phyloP scores from a whole-genome alignment of 176 grass and related monocot genomes.

The Oryza glaberrima region DNA sequence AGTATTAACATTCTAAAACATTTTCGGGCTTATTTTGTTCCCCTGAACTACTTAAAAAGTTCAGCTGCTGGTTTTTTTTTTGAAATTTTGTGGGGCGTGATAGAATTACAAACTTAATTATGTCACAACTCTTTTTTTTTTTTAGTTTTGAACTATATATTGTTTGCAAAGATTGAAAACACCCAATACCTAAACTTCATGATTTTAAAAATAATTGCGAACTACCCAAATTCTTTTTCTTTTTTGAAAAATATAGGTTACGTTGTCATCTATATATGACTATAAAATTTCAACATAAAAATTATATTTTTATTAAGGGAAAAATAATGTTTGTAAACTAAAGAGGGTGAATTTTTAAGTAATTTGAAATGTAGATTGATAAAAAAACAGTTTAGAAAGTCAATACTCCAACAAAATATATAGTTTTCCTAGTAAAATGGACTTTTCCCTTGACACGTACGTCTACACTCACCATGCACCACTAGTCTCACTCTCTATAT shows the following conservation, averaged over 20 bases:
- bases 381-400: not conserved
- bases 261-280: not conserved
- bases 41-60: not conserved
- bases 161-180: no score
- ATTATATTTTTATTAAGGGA: not conserved
- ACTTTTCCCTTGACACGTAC: not conserved
- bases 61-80: not conserved
- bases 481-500: not conserved
- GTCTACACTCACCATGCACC: not conserved
- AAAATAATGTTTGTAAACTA: not conserved
- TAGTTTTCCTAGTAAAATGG: not conserved
- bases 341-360: not conserved
- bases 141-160: not conserved
- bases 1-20: not conserved
- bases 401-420: not conserved
- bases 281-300: not conserved
- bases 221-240: no score
- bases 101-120: not conserved
- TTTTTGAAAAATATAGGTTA: not conserved
- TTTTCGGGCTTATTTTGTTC: not conserved
- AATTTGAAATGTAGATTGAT: not conserved
- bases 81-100: not conserved
- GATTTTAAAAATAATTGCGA: no score
- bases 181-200: no score
- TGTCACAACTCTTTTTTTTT: not conserved